phyloP scores from a whole-genome alignment of 805 yeast genomes.

The Candida pini region DNA sequence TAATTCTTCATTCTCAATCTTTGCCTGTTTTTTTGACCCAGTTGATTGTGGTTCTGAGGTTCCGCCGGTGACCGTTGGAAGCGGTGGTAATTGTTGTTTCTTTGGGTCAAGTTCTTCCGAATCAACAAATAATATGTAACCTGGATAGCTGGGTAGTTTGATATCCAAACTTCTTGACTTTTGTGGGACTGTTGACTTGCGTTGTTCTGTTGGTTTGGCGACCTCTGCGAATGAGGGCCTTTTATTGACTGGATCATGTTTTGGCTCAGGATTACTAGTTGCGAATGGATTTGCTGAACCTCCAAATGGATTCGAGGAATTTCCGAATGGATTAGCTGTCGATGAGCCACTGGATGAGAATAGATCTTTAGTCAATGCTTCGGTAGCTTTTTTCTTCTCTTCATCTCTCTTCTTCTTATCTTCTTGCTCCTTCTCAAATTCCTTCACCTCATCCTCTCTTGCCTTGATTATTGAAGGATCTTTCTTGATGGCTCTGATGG shows the following conservation, averaged over 20 bases:
- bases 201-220: conserved; percentile 19
- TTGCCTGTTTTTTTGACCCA: conserved; percentile 25
- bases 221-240: conserved; percentile 17
- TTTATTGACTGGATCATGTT: conserved; percentile 1
- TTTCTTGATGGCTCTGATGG: conserved; percentile 68
- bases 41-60: conserved; percentile 2
- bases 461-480: conserved; percentile 45
- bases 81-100: conserved; percentile 33
- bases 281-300: conserved; percentile 5
- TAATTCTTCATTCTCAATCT: conserved; percentile 41
- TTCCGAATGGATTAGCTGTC: conserved; percentile 27
- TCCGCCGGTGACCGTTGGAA: conserved; percentile 30
- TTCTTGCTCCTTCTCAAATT: conserved; percentile 35
- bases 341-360: conserved; percentile 12
- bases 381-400: conserved; percentile 35
- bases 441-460: conserved; percentile 33
- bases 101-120: conserved; percentile 55
- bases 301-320: conserved; percentile 36
- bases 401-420: conserved; percentile 40
- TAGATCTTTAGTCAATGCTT: conserved; percentile 31
- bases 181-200: conserved; percentile 7
- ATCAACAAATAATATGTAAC: conserved; percentile 66
- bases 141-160: conserved; percentile 51
- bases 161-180: conserved; percentile 4
- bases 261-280: conserved; percentile 15